phyloP scores from a whole-genome alignment of 192 early-diverging fungal species.

The Linnemannia zychae region DNA sequence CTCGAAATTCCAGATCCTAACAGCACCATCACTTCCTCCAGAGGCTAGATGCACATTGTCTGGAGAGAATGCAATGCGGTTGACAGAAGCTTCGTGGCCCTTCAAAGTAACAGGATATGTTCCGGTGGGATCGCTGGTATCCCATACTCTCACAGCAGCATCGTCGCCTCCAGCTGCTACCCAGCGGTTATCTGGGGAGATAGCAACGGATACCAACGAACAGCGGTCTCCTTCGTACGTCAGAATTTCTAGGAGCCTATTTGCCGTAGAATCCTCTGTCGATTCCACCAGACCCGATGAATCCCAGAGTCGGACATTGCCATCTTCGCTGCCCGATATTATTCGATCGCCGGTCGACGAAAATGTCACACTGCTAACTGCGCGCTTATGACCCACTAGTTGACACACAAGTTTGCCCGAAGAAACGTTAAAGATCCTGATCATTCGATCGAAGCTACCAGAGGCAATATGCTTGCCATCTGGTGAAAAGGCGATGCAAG shows the following conservation, averaged over 20 bases:
- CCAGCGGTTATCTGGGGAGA: no score
- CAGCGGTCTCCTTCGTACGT: no score
- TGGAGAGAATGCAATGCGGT: background rate
- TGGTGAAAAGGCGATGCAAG: background rate
- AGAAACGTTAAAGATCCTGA: background rate
- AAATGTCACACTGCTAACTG: background rate
- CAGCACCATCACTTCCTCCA: background rate
- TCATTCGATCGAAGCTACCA: background rate
- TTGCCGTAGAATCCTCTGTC: no score
- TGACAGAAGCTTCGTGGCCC: background rate
- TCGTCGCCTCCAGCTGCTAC: no score
- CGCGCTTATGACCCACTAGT: background rate
- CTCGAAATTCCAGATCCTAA: background rate
- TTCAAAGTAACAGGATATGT: no score
- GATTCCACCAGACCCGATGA: no score
- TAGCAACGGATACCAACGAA: no score
- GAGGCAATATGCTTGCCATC: background rate
- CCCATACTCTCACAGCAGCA: no score
- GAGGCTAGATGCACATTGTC: background rate
- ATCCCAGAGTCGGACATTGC: background rate
- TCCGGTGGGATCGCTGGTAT: no score
- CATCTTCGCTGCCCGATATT: background rate
- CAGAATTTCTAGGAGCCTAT: no score
- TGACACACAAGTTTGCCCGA: background rate
- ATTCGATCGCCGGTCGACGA: background rate